A percentile compares a stretch with the other conserved stretches of the same genome.
Evolutionary conservation across 2,329 filamentous ascomycete genomes (phyloP).

Genomic region (Neofusicoccum laricinum): DNA sequence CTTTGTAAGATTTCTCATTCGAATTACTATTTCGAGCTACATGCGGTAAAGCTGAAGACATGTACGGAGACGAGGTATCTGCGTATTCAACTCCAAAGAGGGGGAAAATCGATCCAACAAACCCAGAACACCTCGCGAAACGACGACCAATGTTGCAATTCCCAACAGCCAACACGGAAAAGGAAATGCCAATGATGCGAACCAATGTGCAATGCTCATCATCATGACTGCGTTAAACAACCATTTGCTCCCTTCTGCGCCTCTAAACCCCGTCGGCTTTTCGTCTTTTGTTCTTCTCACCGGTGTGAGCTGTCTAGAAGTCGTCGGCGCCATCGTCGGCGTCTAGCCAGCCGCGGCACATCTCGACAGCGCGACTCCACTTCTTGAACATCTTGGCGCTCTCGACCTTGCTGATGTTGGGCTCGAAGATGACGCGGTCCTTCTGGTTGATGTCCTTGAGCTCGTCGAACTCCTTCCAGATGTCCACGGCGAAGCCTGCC

Average conservation of each 20-base stretch:
- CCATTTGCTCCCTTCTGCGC: neutral
- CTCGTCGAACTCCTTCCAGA: slow-evolving; percentile 75
- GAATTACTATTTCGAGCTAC: neutral
- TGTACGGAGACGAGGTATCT: neutral
- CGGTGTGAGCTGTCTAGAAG: neutral
- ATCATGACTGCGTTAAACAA: slow-evolving; percentile 7
- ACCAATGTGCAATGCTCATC: slow-evolving; percentile 7
- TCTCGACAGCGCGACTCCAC: slow-evolving; percentile 75
- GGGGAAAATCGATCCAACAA: neutral
- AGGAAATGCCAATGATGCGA: slow-evolving; percentile 7
- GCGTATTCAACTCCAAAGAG: neutral
- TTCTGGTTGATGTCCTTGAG: slow-evolving; percentile 69
- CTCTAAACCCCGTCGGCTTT: neutral
- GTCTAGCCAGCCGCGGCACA: slow-evolving; percentile 72
- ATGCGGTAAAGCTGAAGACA: neutral
- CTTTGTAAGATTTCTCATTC: neutral
- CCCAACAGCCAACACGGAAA: neutral
- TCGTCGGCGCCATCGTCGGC: slow-evolving; percentile 30
- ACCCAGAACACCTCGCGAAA: slow-evolving; percentile 1
- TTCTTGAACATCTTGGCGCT: slow-evolving; percentile 63
- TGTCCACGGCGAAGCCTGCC: slow-evolving; percentile 76
- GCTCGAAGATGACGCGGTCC: slow-evolving; percentile 68
- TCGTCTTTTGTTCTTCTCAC: neutral
- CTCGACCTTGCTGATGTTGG: slow-evolving; percentile 58
- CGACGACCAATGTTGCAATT: neutral